Conservation (phyloP, 2,329 filamentous ascomycete genomes). For the Penicillium nordicum region DNA sequence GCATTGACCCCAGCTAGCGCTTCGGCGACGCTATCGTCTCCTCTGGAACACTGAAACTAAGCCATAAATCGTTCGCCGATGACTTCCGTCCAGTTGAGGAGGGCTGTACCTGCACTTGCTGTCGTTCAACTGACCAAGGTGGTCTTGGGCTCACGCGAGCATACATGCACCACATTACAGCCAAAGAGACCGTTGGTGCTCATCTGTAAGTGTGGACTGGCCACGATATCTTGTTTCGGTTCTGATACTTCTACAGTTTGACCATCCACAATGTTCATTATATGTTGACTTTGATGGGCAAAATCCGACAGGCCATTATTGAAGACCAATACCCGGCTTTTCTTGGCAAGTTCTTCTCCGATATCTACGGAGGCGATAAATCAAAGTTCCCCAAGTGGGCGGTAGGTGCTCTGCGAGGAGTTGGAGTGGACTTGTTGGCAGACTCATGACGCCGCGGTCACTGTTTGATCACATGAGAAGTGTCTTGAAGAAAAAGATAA, state of each 20-base stretch:
- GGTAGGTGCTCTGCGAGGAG: conserved; percentile 69
- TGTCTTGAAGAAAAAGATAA: neutral
- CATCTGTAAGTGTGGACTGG: conserved; percentile 49
- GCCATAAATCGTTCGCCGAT: conserved; percentile 67
- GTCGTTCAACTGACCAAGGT: conserved; percentile 62
- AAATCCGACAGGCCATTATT: conserved; percentile 71
- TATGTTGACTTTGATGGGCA: conserved; percentile 77
- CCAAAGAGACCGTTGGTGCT: conserved; percentile 92
- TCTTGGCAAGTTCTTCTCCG: conserved; percentile 71
- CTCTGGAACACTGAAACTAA: conserved; percentile 76
- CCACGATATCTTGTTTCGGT: neutral
- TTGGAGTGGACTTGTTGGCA: conserved; percentile 71
- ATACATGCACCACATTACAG: conserved; percentile 85
- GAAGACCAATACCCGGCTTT: conserved; percentile 78
- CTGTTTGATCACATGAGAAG: neutral
- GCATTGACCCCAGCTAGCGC: conserved; percentile 46
- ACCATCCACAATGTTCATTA: conserved; percentile 97
- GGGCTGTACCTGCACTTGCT: conserved; percentile 77
- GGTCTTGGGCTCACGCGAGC: conserved; percentile 80
- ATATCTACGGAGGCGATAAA: conserved; percentile 63
- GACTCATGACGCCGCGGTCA: conserved; percentile 14
- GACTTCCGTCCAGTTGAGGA: conserved; percentile 84
- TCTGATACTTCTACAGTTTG: conserved; percentile 52
- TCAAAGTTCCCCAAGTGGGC: conserved; percentile 77
- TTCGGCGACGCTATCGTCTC: conserved; percentile 93